These are phyloP conservation scores for Kernera saxatilis DNA, from an alignment of 345 rosid genomes.

Conservation along the genomic window DNA sequence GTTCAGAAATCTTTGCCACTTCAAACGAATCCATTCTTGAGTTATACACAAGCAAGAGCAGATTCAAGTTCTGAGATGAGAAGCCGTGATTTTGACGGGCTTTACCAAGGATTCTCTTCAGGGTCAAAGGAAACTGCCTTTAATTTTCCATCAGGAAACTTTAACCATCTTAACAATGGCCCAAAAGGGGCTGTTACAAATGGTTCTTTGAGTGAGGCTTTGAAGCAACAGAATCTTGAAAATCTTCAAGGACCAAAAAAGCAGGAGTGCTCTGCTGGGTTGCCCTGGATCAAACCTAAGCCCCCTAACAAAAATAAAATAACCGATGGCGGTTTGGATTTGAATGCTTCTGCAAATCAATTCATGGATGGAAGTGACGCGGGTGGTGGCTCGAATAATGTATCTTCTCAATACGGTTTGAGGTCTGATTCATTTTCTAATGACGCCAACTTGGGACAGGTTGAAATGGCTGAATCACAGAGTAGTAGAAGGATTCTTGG, in stretches of 20 bases:
- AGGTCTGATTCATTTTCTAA: slow-evolving; percentile 40
- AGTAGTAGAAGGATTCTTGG: slow-evolving; percentile 53
- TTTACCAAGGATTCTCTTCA: slow-evolving; percentile 46
- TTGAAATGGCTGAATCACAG: slow-evolving; percentile 31
- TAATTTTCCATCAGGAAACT: neutral
- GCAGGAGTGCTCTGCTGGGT: slow-evolving; percentile 33
- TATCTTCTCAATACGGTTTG: slow-evolving; percentile 28
- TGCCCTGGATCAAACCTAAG: slow-evolving; percentile 70
- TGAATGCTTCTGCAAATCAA: slow-evolving; percentile 35
- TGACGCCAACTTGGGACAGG: slow-evolving; percentile 30
- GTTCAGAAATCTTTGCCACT: slow-evolving; percentile 49
- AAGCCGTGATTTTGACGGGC: slow-evolving; percentile 44
- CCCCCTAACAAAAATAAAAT: slow-evolving; percentile 35
- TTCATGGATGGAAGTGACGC: slow-evolving; percentile 34
- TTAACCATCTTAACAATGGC: slow-evolving; percentile 7
- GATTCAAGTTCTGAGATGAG: slow-evolving; percentile 44
- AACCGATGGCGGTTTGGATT: slow-evolving; percentile 37
- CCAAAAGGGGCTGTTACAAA: slow-evolving; percentile 28
- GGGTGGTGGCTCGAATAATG: slow-evolving; percentile 28
- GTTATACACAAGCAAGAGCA: slow-evolving; percentile 36
- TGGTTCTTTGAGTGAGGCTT: slow-evolving; percentile 35
- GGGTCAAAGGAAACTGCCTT: slow-evolving; percentile 40
- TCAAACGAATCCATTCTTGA: slow-evolving; percentile 47
- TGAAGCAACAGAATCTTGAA: slow-evolving; percentile 30
- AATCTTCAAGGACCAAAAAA: slow-evolving; percentile 43